Conservation (phyloP, 805 yeast species). For the Wickerhamiella lipophila region DNA sequence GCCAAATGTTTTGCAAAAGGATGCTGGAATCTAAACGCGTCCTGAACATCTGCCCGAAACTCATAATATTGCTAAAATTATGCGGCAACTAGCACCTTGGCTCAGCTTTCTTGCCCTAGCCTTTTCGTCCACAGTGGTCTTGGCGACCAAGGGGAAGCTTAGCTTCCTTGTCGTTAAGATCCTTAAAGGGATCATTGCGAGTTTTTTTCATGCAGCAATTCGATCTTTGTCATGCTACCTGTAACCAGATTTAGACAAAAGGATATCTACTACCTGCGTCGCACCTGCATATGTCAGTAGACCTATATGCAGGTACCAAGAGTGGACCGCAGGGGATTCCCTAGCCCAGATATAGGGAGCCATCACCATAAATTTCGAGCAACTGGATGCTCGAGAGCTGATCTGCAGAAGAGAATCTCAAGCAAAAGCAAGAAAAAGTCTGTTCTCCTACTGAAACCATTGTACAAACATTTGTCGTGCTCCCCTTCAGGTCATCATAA, state of each 20-base stretch:
- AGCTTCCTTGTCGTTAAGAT: no score
- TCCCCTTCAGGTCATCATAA: no score
- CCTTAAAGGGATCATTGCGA: no score
- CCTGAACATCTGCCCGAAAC: no score
- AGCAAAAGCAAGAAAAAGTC: no score
- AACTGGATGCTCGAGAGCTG: not conserved
- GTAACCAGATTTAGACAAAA: not conserved
- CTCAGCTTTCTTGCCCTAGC: not conserved
- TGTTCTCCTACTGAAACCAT: not conserved
- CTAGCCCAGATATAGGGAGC: not conserved
- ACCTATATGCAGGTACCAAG: conserved; percentile 1
- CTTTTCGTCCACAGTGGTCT: not conserved
- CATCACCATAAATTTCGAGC: not conserved
- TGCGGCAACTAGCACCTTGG: not conserved
- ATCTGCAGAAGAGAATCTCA: not conserved
- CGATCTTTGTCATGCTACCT: not conserved
- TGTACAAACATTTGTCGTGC: not conserved
- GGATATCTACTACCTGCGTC: not conserved
- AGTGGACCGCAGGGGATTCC: conserved; percentile 1
- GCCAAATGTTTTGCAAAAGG: not conserved
- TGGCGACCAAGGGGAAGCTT: not conserved
- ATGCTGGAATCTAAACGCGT: no score
- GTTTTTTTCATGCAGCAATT: not conserved
- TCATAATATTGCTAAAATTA: no score
- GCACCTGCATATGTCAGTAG: not conserved